Conservation (phyloP, 1,284 basidiomycete species). For the Schizophyllum amplum region DNA sequence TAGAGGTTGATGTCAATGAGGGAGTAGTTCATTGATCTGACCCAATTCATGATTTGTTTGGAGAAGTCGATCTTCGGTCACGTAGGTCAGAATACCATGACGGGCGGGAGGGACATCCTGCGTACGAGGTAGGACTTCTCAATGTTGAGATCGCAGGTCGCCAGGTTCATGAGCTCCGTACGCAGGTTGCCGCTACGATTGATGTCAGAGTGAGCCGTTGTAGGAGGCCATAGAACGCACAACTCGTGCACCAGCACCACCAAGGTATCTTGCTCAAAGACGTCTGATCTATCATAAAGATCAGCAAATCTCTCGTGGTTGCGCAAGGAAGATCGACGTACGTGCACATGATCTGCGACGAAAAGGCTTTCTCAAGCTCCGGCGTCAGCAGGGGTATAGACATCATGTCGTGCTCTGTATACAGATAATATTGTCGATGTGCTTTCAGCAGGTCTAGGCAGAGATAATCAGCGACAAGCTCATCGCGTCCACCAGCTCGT, state of each 20-base stretch:
- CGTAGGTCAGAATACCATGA: too few relatives aligned
- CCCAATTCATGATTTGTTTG: conserved; percentile 74
- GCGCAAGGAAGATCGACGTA: conserved; percentile 31
- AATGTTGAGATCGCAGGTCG: conserved; percentile 66
- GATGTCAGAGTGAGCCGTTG: not conserved
- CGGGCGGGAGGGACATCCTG: conserved; percentile 7
- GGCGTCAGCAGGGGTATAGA: conserved; percentile 68
- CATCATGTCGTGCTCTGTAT: conserved; percentile 65
- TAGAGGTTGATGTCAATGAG: conserved; percentile 87
- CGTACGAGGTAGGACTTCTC: conserved; percentile 80
- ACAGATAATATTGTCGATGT: conserved; percentile 76
- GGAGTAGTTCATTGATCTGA: conserved; percentile 54
- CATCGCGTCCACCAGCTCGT: not conserved
- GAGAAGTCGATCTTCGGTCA: conserved; percentile 84
- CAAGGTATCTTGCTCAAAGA: conserved; percentile 61
- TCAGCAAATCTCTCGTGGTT: conserved; percentile 1
- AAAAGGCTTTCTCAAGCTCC: conserved; percentile 62
- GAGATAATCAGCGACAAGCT: too few relatives aligned
- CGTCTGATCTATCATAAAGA: conserved; percentile 41
- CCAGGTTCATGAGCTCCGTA: conserved; percentile 65
- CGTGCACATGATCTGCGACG: conserved; percentile 81
- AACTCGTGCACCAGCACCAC: conserved; percentile 89
- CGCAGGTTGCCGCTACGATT: conserved; percentile 72
- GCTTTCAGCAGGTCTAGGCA: conserved; percentile 77
- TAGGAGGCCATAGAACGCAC: conserved; percentile 38